Percentiles rank a stretch among this genome's conserved stretches.
These are phyloP conservation scores for Heterobasidion parviporum DNA, from an alignment of 1,284 basidiomycete genomes.

Conservation along the genomic window DNA sequence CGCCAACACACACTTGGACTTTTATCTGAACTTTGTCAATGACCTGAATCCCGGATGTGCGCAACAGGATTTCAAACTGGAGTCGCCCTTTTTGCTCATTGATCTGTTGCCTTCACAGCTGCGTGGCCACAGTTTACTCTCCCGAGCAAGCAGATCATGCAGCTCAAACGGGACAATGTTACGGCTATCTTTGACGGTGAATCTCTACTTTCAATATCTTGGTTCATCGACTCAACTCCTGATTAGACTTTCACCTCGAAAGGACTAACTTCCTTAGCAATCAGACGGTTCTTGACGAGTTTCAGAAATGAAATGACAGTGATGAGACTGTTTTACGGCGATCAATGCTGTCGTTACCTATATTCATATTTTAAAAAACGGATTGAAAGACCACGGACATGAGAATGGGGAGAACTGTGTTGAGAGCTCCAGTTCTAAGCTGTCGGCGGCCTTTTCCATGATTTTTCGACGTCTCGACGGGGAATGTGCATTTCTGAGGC, in stretches of 20 bases:
- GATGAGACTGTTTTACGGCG: neutral
- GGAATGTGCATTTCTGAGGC: too few species aligned
- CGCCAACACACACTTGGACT: conserved; percentile 38
- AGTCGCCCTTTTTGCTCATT: neutral
- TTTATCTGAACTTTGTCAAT: conserved; percentile 45
- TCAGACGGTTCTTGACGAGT: conserved; percentile 30
- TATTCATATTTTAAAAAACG: neutral
- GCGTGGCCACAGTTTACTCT: conserved; percentile 36
- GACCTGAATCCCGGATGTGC: conserved; percentile 45
- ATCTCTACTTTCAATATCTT: neutral
- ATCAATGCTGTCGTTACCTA: neutral
- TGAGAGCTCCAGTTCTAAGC: too few species aligned
- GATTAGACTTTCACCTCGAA: conserved; percentile 32
- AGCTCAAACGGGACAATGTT: conserved; percentile 40
- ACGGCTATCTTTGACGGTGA: conserved; percentile 41
- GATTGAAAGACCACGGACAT: neutral
- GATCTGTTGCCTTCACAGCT: conserved; percentile 17
- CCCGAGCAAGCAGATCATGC: conserved; percentile 29
- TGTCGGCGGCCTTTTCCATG: too few species aligned
- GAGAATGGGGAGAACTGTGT: neutral
- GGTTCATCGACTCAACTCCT: conserved; percentile 1
- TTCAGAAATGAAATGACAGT: conserved; percentile 28
- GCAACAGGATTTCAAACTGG: neutral
- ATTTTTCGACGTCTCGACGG: too few species aligned
- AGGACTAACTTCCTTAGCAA: conserved; percentile 36